phyloP scores from a whole-genome alignment of 1,284 basidiomycete species.

The Singerocomus inundabilis region DNA sequence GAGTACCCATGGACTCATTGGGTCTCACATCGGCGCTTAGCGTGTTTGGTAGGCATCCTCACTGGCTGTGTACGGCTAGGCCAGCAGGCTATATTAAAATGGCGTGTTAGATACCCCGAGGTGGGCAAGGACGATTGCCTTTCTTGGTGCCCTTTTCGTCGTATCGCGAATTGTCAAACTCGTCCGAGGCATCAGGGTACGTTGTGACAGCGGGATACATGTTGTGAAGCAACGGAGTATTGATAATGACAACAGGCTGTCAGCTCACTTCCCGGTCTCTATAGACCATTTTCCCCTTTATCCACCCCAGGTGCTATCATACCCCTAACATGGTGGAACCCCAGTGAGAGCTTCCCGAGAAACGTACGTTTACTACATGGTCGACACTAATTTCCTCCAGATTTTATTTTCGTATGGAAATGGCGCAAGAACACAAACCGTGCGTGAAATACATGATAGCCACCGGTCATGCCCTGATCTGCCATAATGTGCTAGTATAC shows the following conservation, averaged over 20 bases:
- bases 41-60: not conserved
- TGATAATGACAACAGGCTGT: not conserved
- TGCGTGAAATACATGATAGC: not conserved
- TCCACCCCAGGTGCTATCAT: not conserved
- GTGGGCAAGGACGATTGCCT: too few species aligned
- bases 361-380: too few species aligned
- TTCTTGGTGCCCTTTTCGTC: too few species aligned
- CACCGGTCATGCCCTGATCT: too few species aligned
- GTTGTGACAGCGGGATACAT: too few species aligned
- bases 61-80: too few species aligned
- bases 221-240: too few species aligned
- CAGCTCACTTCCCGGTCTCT: not conserved
- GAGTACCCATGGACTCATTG: not conserved
- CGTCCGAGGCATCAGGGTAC: too few species aligned
- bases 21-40: not conserved
- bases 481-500: not conserved
- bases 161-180: too few species aligned
- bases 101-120: not conserved
- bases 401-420: not conserved
- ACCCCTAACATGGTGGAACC: not conserved
- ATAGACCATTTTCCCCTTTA: not conserved
- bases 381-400: not conserved
- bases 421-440: not conserved
- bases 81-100: not conserved
- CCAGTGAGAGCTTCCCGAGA: not conserved